These are phyloP conservation scores for Apophysomyces trapeziformis DNA, from an alignment of 371 early-diverging fungal genomes.

Conservation along the genomic window DNA sequence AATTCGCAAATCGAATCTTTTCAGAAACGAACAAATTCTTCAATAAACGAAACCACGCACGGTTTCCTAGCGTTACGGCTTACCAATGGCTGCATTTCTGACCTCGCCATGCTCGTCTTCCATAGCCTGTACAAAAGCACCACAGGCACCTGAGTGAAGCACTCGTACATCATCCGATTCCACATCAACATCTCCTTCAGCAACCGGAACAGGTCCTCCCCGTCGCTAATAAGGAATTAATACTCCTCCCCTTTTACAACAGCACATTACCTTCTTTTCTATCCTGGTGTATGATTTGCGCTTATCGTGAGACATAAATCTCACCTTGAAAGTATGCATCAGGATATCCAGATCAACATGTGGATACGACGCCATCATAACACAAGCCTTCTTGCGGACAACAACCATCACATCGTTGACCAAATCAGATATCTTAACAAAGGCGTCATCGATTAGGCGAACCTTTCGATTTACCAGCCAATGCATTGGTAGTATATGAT, in stretches of 20 bases:
- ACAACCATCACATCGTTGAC: slow-evolving; percentile 73
- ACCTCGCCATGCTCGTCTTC: slow-evolving; percentile 93
- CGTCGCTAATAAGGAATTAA: slow-evolving; percentile 2
- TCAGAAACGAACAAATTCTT: background rate
- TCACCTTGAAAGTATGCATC: slow-evolving; percentile 77
- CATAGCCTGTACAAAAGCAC: slow-evolving; percentile 91
- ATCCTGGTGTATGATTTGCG: slow-evolving; percentile 17
- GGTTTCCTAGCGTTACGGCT: background rate
- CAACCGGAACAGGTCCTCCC: slow-evolving; percentile 50
- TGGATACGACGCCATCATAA: slow-evolving; percentile 66
- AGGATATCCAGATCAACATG: slow-evolving; percentile 62
- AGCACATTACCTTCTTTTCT: slow-evolving; percentile 6
- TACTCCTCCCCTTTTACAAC: background rate
- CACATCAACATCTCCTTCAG: slow-evolving; percentile 72
- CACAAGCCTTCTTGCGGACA: slow-evolving; percentile 73
- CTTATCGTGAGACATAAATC: slow-evolving; percentile 70
- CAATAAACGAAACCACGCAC: background rate
- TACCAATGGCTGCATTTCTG: slow-evolving; percentile 82
- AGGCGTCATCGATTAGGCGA: slow-evolving; percentile 77
- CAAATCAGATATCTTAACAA: slow-evolving; percentile 76
- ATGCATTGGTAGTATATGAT: slow-evolving; percentile 40
- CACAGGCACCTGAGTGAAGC: slow-evolving; percentile 78
- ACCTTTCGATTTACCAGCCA: slow-evolving; percentile 48
- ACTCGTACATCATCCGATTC: slow-evolving; percentile 67
- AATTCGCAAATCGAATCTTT: slow-evolving; percentile 82